Conservation (phyloP, 345 rosid species). For the Murraya paniculata region DNA sequence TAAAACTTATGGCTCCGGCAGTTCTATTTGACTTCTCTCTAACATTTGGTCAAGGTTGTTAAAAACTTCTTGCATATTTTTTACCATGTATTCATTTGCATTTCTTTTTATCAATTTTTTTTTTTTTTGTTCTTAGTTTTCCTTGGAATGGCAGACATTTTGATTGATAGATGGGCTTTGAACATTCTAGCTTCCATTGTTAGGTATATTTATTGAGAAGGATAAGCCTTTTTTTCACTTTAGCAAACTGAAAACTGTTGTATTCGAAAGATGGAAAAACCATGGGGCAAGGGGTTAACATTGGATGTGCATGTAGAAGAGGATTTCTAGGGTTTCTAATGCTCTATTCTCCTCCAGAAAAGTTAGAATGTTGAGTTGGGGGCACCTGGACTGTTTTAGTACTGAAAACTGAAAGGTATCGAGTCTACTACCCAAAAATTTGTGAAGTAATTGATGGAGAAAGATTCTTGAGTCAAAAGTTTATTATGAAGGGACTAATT, state of each 20-base stretch:
- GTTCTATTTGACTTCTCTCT: not conserved
- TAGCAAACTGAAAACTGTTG: not conserved
- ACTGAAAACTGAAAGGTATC: too few species aligned
- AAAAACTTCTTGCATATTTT: not conserved
- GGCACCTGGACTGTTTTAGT: too few species aligned
- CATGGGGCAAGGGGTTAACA: not conserved
- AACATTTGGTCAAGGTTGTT: not conserved
- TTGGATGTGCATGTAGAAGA: not conserved
- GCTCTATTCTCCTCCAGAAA: not conserved
- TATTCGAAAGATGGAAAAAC: not conserved
- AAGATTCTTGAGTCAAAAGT: too few species aligned
- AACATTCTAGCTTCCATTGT: not conserved
- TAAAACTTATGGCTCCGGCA: not conserved
- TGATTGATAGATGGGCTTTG: not conserved
- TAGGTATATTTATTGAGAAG: not conserved
- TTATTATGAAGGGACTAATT: too few species aligned
- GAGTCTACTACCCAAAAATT: too few species aligned
- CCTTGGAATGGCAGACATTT: not conserved
- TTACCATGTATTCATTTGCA: not conserved
- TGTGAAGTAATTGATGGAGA: too few species aligned
- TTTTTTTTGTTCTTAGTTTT: not conserved
- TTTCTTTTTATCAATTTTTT: not conserved
- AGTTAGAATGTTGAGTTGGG: too few species aligned
- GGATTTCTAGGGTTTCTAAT: not conserved
- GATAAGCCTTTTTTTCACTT: not conserved